Conservation (phyloP, 306 rosid genomes). For the Nissolia schottii region DNA sequence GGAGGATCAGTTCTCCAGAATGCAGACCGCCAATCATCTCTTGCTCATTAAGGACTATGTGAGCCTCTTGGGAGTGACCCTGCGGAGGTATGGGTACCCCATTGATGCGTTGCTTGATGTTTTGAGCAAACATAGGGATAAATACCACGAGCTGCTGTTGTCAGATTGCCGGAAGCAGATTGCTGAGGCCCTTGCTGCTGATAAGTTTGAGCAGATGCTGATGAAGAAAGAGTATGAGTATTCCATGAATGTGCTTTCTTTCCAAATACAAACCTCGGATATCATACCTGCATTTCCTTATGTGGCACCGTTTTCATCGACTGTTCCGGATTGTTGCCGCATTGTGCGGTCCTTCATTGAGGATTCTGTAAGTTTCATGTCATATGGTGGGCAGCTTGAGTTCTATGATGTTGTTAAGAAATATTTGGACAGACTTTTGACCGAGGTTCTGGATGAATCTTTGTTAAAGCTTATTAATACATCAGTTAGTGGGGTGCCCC, state of each 20-base stretch:
- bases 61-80: conserved; percentile 84
- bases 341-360: conserved; percentile 92
- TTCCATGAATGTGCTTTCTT: conserved; percentile 96
- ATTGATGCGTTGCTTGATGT: conserved; percentile 94
- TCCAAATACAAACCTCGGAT: conserved; percentile 85
- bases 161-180: conserved; percentile 95
- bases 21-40: conserved; percentile 97
- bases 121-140: conserved; percentile 95
- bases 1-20: conserved; percentile 97
- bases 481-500: conserved; percentile 73
- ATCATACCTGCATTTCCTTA: conserved; percentile 90
- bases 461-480: conserved; percentile 76
- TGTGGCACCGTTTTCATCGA: conserved; percentile 84
- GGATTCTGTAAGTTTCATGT: conserved; percentile 99
- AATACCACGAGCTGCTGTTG: conserved; percentile 87
- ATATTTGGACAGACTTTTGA: conserved; percentile 73
- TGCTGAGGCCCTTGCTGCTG: conserved; percentile 73
- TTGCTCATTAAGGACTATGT: conserved; percentile 93
- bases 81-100: conserved; percentile 88
- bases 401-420: conserved; percentile 93
- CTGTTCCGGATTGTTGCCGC: conserved; percentile 97
- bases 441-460: conserved; percentile 80
- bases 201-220: conserved; percentile 94
- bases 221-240: conserved; percentile 98
- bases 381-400: conserved; percentile 93